phyloP scores from a whole-genome alignment of 768 basidiomycete species.

The Tephrocybe sp. region DNA sequence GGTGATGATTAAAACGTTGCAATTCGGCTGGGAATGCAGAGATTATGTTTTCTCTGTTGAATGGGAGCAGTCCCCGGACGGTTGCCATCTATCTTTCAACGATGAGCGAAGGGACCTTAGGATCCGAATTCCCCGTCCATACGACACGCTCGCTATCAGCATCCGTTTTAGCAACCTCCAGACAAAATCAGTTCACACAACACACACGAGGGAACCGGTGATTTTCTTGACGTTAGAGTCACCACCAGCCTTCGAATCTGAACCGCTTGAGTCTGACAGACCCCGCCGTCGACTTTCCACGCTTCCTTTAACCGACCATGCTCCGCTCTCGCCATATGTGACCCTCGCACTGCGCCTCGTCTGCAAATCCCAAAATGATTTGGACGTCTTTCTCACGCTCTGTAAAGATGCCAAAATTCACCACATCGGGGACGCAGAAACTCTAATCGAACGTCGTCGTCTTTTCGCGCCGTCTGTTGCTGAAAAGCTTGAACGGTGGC shows the following conservation, averaged over 20 bases:
- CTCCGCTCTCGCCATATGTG: constrained; percentile 46
- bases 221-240: constrained; percentile 44
- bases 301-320: constrained; percentile 42
- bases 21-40: constrained; percentile 66
- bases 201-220: constrained; percentile 29
- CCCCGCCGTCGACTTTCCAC: constrained; percentile 36
- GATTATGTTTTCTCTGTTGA: constrained; percentile 58
- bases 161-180: constrained; percentile 46
- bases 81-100: constrained; percentile 36
- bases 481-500: constrained; percentile 29
- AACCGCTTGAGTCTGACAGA: not conserved
- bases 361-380: constrained; percentile 32
- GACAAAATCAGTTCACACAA: constrained; percentile 34
- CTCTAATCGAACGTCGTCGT: constrained; percentile 37
- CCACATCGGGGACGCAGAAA: constrained; percentile 31
- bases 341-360: constrained; percentile 55
- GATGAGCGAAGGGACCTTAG: constrained; percentile 48
- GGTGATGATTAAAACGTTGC: constrained; percentile 39
- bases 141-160: constrained; percentile 34
- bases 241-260: constrained; percentile 40
- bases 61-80: constrained; percentile 40
- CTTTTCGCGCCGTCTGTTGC: constrained; percentile 44
- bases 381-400: constrained; percentile 38
- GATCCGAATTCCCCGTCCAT: constrained; percentile 27
- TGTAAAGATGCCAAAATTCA: constrained; percentile 38